A percentile compares a stretch with the other conserved stretches of the same genome.
Conservation (phyloP, 225 moss, liverwort and hornwort genomes). For the Marchantia polymorpha region DNA sequence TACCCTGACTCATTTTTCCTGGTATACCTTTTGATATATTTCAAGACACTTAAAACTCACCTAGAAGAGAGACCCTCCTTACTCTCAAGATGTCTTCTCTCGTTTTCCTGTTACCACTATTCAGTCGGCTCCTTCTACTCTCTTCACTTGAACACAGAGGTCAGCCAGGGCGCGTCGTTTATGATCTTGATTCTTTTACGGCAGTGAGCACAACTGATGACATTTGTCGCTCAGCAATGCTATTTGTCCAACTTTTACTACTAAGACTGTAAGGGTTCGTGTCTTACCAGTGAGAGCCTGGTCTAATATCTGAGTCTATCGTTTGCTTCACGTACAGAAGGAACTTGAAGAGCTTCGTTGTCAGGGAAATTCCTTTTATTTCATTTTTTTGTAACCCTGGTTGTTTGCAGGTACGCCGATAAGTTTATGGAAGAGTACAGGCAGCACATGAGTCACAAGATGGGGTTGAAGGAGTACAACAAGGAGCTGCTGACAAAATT, state of each 20-base stretch:
- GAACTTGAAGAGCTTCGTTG: not conserved
- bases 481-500: constrained; percentile 82
- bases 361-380: not conserved
- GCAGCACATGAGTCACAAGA: constrained; percentile 79
- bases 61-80: not conserved
- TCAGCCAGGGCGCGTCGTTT: too few species aligned
- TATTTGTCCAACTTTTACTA: not conserved
- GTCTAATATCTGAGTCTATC: not conserved
- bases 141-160: too few species aligned
- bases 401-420: constrained; percentile 67
- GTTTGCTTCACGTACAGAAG: not conserved
- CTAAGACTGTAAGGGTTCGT: not conserved
- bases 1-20: not conserved
- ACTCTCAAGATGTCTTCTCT: too few species aligned
- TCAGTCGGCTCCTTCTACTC: too few species aligned
- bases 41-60: not conserved
- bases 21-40: not conserved
- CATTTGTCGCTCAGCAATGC: too few species aligned
- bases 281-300: not conserved
- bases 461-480: constrained; percentile 79
- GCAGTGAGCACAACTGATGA: too few species aligned
- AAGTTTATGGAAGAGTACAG: constrained; percentile 87
- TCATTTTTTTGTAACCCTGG: not conserved
- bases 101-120: too few species aligned
- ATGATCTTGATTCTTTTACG: too few species aligned